Conservation (phyloP, 495 filamentous ascomycete species). For the Penicillium verhagenii region DNA sequence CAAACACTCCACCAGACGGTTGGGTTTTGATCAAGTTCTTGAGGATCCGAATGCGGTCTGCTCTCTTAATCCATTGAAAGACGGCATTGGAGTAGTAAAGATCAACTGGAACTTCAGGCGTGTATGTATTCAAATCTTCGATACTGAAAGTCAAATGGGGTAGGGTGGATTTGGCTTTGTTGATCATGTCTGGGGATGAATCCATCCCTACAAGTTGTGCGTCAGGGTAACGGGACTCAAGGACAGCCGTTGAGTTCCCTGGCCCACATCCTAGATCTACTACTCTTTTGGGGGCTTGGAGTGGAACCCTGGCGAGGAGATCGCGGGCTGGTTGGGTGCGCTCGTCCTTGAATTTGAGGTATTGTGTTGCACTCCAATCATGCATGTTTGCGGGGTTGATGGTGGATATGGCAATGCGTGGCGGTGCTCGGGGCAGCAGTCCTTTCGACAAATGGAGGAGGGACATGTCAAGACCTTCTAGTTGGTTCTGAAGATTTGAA, state of each 20-base stretch:
- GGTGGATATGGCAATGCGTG: constrained; percentile 21
- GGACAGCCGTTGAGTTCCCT: constrained; percentile 49
- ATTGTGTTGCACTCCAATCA: constrained; percentile 50
- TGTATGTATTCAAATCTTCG: constrained; percentile 40
- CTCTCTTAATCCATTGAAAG: constrained; percentile 52
- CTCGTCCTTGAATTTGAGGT: constrained; percentile 48
- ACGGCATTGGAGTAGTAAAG: constrained; percentile 56
- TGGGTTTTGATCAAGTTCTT: constrained; percentile 38
- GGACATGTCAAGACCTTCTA: constrained; percentile 6
- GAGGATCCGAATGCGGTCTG: constrained; percentile 42
- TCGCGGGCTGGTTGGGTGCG: constrained; percentile 46
- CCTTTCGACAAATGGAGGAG: constrained; percentile 2
- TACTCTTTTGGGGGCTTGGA: constrained; percentile 35
- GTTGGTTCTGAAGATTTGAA: too few species aligned
- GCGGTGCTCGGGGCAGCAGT: constrained; percentile 6
- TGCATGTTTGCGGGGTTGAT: constrained; percentile 14
- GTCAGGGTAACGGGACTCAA: constrained; percentile 43
- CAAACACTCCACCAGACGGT: constrained; percentile 45
- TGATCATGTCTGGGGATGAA: constrained; percentile 52
- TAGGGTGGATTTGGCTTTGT: constrained; percentile 37
- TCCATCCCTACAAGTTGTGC: constrained; percentile 52
- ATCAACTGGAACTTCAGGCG: constrained; percentile 31
- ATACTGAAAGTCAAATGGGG: constrained; percentile 34
- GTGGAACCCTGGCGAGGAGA: constrained; percentile 39
- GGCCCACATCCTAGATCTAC: constrained; percentile 58